Evolutionary conservation across 2,329 filamentous ascomycete genomes (phyloP), one percentile per base, ranked within the genome.

Genomic region (Ophiocordyceps sinensis): DNA sequence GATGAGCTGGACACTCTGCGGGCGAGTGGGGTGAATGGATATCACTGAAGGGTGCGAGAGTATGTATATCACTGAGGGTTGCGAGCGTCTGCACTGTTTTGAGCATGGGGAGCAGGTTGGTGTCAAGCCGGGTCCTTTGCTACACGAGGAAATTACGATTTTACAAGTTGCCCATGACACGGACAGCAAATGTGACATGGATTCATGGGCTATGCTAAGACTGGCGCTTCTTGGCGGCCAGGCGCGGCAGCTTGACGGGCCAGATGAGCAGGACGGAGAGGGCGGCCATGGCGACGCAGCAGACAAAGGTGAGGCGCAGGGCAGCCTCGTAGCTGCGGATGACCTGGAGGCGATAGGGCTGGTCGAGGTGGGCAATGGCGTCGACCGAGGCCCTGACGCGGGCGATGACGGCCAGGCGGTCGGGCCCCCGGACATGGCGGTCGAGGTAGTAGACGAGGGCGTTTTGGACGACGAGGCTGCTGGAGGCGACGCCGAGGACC

Each of bases 391-490:
- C 59, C 36, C 74, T 59, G 4, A 75, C 73, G 36, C 54, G 56
- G 36, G 58, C 59, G 34, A 78, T 70, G n/a, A 79, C 61, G 37
- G 68, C 61, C 0, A 66, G 64, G 51, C 77, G 82, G 21, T 76
- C 64, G 0, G 65, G 63, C 0, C 76, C 79, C 0, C 65, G 67
- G 9, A 88, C 78, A 29, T 71, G 67, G 11, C 55, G 47, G 5
- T 72, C 59, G 5, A 89, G 66, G 48, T 78, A 79, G 15, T 66
- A 60, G 9, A 73, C 60, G 40, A 89, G 62, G 1, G 74, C 69
- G 51, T 86, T 86, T 61, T 89, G 83, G 45, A 88, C 64, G 8
- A 86, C 73, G 43, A 86, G 68, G 53, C 79, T 83, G 48, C 77
- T 82, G 40, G 71, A 64, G 1, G 82, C 77, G 36, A 88, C 73